These are phyloP conservation scores for Crepidotus variabilis DNA, from an alignment of 768 basidiomycete genomes.

Conservation along the genomic window DNA sequence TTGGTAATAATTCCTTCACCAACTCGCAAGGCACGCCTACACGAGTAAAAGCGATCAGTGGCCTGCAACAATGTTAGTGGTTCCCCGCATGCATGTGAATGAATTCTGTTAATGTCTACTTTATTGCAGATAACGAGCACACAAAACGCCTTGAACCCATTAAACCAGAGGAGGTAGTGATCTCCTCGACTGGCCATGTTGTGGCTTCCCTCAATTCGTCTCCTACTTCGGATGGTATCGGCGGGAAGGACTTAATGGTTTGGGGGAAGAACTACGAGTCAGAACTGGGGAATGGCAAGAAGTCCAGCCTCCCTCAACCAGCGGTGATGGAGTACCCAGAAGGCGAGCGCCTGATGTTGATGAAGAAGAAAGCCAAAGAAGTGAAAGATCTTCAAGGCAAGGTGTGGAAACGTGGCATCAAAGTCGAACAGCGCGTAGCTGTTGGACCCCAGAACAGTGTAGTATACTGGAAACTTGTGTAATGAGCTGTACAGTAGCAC, in stretches of 20 bases:
- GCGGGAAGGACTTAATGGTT: slow-evolving; percentile 61
- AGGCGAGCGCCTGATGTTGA: slow-evolving; percentile 60
- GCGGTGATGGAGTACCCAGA: slow-evolving; percentile 44
- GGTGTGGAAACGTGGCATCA: slow-evolving; percentile 54
- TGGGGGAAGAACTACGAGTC: slow-evolving; percentile 76
- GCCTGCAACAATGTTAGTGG: slow-evolving; percentile 77
- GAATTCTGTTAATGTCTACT: neutral
- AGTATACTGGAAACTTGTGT: slow-evolving; percentile 65
- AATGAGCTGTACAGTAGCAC: neutral
- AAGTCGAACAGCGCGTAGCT: slow-evolving; percentile 62
- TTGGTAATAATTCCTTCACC: slow-evolving; percentile 66
- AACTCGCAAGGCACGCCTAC: slow-evolving; percentile 69
- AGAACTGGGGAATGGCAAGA: slow-evolving; percentile 75
- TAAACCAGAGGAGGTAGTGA: slow-evolving; percentile 53
- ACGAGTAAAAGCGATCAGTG: slow-evolving; percentile 76
- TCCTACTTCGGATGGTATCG: slow-evolving; percentile 41
- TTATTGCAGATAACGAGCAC: slow-evolving; percentile 59
- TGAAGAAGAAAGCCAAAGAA: slow-evolving; percentile 40
- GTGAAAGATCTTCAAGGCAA: slow-evolving; percentile 60
- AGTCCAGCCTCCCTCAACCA: slow-evolving; percentile 54
- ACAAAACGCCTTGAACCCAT: slow-evolving; percentile 61
- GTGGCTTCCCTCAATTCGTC: slow-evolving; percentile 68
- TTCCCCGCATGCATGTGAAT: neutral
- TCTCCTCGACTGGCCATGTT: slow-evolving; percentile 76
- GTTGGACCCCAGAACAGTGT: slow-evolving; percentile 62